Base-by-base conservation (phyloP, 441 rosid species). In the Melastoma candidum region DNA sequence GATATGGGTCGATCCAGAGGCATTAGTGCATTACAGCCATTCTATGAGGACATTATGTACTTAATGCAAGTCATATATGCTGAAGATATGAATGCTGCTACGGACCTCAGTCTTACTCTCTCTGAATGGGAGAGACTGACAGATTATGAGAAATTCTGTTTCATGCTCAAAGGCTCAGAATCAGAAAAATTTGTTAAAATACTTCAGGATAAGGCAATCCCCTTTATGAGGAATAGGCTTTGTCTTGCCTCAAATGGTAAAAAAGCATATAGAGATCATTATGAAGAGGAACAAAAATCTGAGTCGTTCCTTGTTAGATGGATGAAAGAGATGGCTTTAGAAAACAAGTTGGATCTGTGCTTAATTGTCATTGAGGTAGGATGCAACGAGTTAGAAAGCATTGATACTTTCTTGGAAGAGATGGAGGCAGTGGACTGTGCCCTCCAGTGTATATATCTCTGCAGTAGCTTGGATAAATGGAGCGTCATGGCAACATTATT, bases 331-430 rank as follows among this genome's bases (percentile, higher is more conserved):
- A 75, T 80, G 54, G 85, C 97, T 68, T 53, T 58, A 41, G 94
- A 73, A 67, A 87, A 79, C 64, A 82, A 78, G 61, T 58, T 90
- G 60, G 96, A 90, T 57, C 62, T 90, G 55, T 83, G 94, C 79
- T 75, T 77, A 82, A 70, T 70, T 58, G 92, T 87, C 60, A 76
- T 94, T 24, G 96, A 83, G 48, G 99, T 85, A 81, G 96, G 95
- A 54, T 87, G 95, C 72, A 69, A 47, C 49, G 85, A 80, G 50
- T 62, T 83, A 59, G 67, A 61, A 65, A 67, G 67, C 54, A 71
- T 57, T 59, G 63, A 77, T 58, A 76, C 79, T 71, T 90, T 94
- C 70, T 79, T 62, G 72, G 81, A 90, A 68, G 96, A 75, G 70
- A 49, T 53, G 71, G 95, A 90, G 77, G 92, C 71, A 66, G 75